Evolutionary conservation across 805 yeast species (phyloP).

Genomic region (Monosporozyma siamensis): DNA sequence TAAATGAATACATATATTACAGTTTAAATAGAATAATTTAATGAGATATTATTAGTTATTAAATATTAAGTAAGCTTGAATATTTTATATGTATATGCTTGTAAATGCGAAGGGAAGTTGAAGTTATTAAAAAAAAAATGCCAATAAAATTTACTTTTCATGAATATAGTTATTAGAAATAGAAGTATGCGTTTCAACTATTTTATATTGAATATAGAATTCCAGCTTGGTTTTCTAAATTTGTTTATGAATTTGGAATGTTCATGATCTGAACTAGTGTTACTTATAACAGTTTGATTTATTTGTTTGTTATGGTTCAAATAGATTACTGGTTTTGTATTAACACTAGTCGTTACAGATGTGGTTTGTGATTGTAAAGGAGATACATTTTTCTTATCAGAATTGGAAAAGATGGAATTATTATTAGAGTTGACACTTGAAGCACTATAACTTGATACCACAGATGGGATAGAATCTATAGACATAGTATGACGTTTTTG

Average conservation of each 20-base stretch:
- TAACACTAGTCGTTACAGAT: constrained; percentile 42
- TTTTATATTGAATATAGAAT: constrained; percentile 2
- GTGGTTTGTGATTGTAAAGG: neutral
- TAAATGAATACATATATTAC: too few species aligned
- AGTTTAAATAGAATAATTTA: too few species aligned
- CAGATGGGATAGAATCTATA: constrained; percentile 1
- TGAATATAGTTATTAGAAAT: neutral
- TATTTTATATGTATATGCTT: neutral
- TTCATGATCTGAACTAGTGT: neutral
- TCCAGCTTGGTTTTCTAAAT: constrained; percentile 3
- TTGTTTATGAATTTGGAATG: neutral
- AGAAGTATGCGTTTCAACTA: neutral
- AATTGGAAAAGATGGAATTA: neutral
- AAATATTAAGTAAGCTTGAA: neutral
- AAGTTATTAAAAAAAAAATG: neutral
- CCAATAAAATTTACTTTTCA: neutral
- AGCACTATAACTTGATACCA: neutral
- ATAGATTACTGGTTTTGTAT: constrained; percentile 86
- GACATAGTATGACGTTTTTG: neutral
- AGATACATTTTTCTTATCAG: neutral
- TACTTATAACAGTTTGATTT: neutral
- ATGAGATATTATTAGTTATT: too few species aligned
- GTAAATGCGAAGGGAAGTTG: too few species aligned
- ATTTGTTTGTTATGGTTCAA: constrained; percentile 77
- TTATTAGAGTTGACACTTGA: neutral